Base-by-base conservation (phyloP, 23 red algal genomes). In the Agarophyton chilense region DNA sequence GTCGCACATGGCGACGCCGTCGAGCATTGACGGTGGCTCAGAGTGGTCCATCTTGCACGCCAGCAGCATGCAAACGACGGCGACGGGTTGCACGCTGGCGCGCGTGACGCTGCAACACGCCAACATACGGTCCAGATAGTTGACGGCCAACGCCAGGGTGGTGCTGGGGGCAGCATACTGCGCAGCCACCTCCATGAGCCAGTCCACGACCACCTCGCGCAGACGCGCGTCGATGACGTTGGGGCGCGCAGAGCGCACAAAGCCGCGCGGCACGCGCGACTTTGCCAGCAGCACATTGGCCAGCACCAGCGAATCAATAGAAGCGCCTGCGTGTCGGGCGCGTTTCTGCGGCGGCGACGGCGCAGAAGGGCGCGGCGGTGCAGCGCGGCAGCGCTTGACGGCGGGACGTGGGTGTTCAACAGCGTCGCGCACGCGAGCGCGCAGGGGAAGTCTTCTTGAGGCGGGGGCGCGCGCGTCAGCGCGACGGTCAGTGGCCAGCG, bases 161-260 rank as follows among this genome's bases (percentile, higher is more conserved):
- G 51, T 45, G 40, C 4, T n/a, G 38, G 40, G 22, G 0, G 79
- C 79, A 12, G 31, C 79, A 25, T 62, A 83, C 56, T 61, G 55
- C 5, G 52, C 56, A 36, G 11, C 79, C 51, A 83, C 49, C 25
- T 83, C 79, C 79, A 83, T 83, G 49, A 83, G 29, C 79, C 79
- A 83, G 61, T 83, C 79, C 53, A 83, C 79, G 19, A 83, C 55
- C 19, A 83, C 38, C 28, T 83, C 79, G n/a, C 79, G 49, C 79
- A 83, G 29, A 1, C 55, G 19, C 17, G 50, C 77, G 77, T 62
- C 79, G 18, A 60, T 65, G 32, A 45, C 19, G 32, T 22, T 41
- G 51, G 34, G 39, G 33, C 75, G 51, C 50, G 72, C 41, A 17
- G 17, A 22, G 33, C 79, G 56, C 26, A 43, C 28, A 47, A 32